phyloP scores from a whole-genome alignment of 1,284 basidiomycete species.

The Macrocybe sp. region DNA sequence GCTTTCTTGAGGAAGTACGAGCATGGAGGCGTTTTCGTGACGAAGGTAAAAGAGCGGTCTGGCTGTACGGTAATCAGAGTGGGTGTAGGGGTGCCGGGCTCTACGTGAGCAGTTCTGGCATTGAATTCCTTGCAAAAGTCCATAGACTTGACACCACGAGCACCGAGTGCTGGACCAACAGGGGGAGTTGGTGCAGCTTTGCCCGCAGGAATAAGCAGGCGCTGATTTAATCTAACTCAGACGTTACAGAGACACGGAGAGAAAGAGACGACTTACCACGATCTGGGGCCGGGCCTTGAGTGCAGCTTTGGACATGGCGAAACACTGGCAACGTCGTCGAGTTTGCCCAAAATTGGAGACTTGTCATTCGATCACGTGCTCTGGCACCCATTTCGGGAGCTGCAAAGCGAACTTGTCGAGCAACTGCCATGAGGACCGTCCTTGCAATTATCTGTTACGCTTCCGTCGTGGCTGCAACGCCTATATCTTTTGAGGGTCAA shows the following conservation, averaged over 20 bases:
- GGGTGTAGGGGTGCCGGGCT: constrained; percentile 84
- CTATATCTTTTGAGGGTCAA: constrained; percentile 27
- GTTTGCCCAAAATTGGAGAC: neutral
- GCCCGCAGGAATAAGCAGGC: constrained; percentile 87
- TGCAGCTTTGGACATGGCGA: constrained; percentile 53
- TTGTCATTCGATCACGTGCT: neutral
- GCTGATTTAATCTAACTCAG: constrained; percentile 38
- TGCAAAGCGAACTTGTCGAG: constrained; percentile 1
- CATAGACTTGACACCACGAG: constrained; percentile 98
- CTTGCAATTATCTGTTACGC: constrained; percentile 34
- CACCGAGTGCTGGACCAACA: constrained; percentile 95
- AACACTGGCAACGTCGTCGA: neutral
- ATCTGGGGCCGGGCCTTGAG: constrained; percentile 53
- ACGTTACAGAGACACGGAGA: neutral
- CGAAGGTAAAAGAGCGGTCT: constrained; percentile 93
- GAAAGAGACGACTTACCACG: constrained; percentile 44
- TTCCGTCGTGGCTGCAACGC: constrained; percentile 28
- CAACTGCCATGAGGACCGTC: constrained; percentile 44
- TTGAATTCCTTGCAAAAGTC: constrained; percentile 99
- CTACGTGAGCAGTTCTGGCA: constrained; percentile 85
- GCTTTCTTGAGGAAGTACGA: constrained; percentile 94
- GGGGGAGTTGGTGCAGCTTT: constrained; percentile 96
- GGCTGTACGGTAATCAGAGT: constrained; percentile 91
- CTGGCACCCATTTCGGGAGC: no score
- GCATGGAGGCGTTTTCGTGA: constrained; percentile 87